Conservation (phyloP, 164 flowering plant genomes). For the Kingdonia uniflora region DNA sequence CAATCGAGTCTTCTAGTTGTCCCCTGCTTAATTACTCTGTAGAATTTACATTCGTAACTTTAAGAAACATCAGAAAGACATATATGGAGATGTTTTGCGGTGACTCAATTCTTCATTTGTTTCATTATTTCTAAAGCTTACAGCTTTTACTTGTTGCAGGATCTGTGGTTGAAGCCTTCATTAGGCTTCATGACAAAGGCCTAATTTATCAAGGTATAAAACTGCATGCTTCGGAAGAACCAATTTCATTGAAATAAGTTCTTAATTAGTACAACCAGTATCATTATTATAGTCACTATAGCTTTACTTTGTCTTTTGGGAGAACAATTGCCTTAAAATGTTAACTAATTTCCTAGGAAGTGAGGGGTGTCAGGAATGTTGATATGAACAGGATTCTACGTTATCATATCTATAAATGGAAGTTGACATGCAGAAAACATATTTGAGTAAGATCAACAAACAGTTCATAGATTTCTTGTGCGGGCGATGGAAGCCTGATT, state of each 20-base stretch:
- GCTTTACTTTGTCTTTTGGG: no score
- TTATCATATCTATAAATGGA: no score
- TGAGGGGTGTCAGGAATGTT: no score
- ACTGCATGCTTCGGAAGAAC: neutral
- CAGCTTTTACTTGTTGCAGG: constrained; percentile 39
- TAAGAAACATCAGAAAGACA: neutral
- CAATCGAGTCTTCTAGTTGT: no score
- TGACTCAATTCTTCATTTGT: neutral
- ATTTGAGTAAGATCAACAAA: no score
- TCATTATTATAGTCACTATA: no score
- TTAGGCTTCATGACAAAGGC: constrained; percentile 88
- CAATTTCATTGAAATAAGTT: constrained; percentile 1
- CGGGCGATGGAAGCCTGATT: no score
- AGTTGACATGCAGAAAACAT: no score
- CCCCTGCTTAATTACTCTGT: neutral
- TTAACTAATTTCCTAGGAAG: no score
- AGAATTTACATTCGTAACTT: neutral
- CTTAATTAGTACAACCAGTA: neutral
- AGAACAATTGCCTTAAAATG: no score
- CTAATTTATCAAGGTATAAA: constrained; percentile 83
- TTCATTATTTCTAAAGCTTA: constrained; percentile 15
- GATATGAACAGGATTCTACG: no score
- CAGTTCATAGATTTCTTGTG: no score
- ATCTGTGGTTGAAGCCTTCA: constrained; percentile 87
- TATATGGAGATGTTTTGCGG: neutral